Conservation (phyloP, 2,329 filamentous ascomycete species). For the Samsoniella hepiali region DNA sequence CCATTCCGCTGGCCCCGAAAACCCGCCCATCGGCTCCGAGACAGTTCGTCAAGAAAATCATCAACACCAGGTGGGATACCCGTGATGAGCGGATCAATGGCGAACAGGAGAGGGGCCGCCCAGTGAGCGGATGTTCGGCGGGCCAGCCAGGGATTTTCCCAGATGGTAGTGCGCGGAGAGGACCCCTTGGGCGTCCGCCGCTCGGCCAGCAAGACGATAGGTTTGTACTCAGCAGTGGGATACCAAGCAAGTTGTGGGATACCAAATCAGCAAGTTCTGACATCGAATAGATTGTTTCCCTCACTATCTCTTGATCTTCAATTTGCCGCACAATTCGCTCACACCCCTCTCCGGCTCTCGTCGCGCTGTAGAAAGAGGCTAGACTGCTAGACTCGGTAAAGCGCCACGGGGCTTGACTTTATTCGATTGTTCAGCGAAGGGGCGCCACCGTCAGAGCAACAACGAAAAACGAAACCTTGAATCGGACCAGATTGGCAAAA, state of each 20-base stretch:
- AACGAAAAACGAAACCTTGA: background rate
- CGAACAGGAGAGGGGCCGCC: background rate
- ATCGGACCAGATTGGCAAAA: background rate
- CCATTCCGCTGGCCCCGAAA: background rate
- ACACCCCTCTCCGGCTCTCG: slow-evolving; percentile 12
- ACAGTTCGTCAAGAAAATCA: background rate
- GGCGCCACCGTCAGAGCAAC: background rate
- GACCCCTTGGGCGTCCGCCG: background rate
- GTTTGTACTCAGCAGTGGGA: too few species aligned
- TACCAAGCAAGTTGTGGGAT: background rate
- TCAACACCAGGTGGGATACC: background rate
- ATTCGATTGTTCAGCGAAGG: slow-evolving; percentile 10
- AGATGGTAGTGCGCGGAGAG: slow-evolving; percentile 4
- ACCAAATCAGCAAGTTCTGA: background rate
- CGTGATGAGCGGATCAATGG: background rate
- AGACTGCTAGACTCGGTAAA: background rate
- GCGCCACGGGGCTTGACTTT: background rate
- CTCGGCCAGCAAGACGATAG: background rate
- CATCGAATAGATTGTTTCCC: background rate
- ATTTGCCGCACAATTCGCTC: background rate
- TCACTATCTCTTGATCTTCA: background rate
- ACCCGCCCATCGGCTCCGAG: slow-evolving; percentile 6
- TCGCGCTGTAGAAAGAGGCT: background rate
- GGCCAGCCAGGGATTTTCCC: background rate
- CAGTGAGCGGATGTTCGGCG: background rate